Evolutionary conservation across 805 yeast genomes (phyloP).

Genomic region (Tanozyma kutaoensis): DNA sequence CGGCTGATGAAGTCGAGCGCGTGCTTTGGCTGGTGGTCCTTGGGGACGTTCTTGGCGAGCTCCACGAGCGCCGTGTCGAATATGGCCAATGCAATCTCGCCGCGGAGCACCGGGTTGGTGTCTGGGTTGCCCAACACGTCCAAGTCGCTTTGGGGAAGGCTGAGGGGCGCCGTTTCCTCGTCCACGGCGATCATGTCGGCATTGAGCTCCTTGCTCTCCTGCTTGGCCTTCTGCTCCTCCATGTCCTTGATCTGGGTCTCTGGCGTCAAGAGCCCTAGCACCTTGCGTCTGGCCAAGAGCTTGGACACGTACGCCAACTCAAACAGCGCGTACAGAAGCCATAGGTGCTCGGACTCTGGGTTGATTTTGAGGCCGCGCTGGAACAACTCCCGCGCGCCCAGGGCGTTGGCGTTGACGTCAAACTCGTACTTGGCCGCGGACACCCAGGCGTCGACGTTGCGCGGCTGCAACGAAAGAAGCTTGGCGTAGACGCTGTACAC

Average conservation of each 20-base stretch:
- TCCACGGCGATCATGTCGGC: slow-evolving; percentile 24
- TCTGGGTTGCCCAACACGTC: slow-evolving; percentile 79
- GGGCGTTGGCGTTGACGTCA: slow-evolving; percentile 76
- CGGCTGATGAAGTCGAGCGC: slow-evolving; percentile 23
- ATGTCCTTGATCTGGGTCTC: slow-evolving; percentile 46
- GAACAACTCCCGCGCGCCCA: slow-evolving; percentile 75
- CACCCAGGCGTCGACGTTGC: slow-evolving; percentile 83
- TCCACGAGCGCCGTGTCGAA: slow-evolving; percentile 21
- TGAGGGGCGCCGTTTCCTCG: slow-evolving; percentile 12
- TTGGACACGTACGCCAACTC: slow-evolving; percentile 81
- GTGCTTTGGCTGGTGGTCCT: slow-evolving; percentile 21
- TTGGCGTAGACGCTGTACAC: slow-evolving; percentile 67
- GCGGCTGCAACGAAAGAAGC: slow-evolving; percentile 79
- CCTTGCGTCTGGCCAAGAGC: slow-evolving; percentile 68
- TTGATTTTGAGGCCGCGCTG: slow-evolving; percentile 82
- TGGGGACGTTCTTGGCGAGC: slow-evolving; percentile 12
- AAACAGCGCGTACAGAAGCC: slow-evolving; percentile 80
- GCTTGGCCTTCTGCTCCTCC: slow-evolving; percentile 15
- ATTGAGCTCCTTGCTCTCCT: slow-evolving; percentile 24
- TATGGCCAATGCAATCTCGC: slow-evolving; percentile 30
- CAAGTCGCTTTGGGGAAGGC: slow-evolving; percentile 75
- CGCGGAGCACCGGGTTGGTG: slow-evolving; percentile 58
- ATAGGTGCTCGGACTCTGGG: slow-evolving; percentile 53
- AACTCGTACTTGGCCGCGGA: slow-evolving; percentile 91
- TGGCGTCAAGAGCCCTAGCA: slow-evolving; percentile 67